Evolutionary conservation across 306 rosid genomes (phyloP).

Genomic region (Glycyrrhiza uralensis): DNA sequence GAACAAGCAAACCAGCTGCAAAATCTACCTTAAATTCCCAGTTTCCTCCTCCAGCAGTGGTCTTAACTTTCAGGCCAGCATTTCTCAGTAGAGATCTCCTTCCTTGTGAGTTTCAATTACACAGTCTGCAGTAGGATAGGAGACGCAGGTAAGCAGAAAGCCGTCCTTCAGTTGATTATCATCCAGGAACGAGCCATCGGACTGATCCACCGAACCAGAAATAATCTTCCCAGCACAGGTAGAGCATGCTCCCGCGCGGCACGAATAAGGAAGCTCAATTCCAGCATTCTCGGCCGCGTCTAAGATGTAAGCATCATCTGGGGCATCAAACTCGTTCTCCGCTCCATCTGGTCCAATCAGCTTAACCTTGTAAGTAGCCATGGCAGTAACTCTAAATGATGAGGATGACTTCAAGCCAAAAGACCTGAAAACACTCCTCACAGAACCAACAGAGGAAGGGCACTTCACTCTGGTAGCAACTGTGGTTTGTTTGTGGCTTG

Average conservation of each 20-base stretch:
- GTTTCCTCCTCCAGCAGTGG: neutral
- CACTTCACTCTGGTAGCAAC: conserved; percentile 37
- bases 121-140: conserved; percentile 68
- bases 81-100: conserved; percentile 56
- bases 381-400: conserved; percentile 48
- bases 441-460: conserved; percentile 51
- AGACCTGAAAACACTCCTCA: conserved; percentile 41
- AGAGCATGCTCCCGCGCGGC: conserved; percentile 90
- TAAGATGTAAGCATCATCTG: conserved; percentile 64
- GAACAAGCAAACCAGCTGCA: conserved; percentile 8
- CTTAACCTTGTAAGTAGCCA: conserved; percentile 72
- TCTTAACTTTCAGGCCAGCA: neutral
- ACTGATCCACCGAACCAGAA: conserved; percentile 66
- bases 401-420: conserved; percentile 61
- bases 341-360: conserved; percentile 59
- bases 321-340: conserved; percentile 67
- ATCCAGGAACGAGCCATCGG: conserved; percentile 78
- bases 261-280: conserved; percentile 75
- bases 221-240: conserved; percentile 71
- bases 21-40: conserved; percentile 11
- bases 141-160: conserved; percentile 59
- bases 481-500: conserved; percentile 21
- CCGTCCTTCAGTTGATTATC: conserved; percentile 59
- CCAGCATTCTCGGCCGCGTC: conserved; percentile 83
- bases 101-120: conserved; percentile 87